A percentile compares a stretch with the other conserved stretches of the same genome.
phyloP scores from a whole-genome alignment of 805 yeast genomes.

The Candida tibetensis region DNA sequence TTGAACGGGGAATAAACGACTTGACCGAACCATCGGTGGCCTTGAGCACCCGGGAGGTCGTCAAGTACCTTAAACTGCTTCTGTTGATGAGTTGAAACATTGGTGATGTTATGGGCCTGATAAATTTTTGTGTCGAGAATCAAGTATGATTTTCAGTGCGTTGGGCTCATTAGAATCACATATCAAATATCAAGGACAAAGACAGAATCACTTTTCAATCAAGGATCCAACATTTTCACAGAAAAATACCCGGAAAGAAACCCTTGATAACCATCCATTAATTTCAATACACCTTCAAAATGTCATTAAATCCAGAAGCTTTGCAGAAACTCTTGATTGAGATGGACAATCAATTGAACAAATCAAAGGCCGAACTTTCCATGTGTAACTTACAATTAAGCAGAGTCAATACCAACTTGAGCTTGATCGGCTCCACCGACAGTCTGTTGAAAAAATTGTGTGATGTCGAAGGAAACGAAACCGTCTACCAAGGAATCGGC shows the following conservation, averaged over 20 bases:
- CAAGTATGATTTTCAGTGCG: too few species aligned
- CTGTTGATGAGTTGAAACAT: background rate
- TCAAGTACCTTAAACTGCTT: background rate
- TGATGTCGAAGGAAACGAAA: constrained; percentile 36
- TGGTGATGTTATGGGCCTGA: background rate
- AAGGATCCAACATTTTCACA: too few species aligned
- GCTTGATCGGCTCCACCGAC: constrained; percentile 54
- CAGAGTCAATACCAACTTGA: constrained; percentile 47
- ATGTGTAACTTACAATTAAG: constrained; percentile 52
- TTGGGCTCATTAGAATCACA: too few species aligned
- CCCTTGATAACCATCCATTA: background rate
- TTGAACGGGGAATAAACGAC: constrained; percentile 2
- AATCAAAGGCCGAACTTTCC: constrained; percentile 57
- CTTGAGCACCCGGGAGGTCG: background rate
- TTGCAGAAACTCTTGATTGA: constrained; percentile 57
- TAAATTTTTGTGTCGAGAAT: background rate
- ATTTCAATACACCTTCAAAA: too few species aligned
- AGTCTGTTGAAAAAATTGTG: constrained; percentile 48
- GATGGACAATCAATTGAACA: constrained; percentile 62
- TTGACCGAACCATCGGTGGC: constrained; percentile 6
- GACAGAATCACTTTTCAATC: too few species aligned
- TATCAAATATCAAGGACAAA: too few species aligned
- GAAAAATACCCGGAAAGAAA: too few species aligned
- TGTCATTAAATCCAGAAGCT: constrained; percentile 41
- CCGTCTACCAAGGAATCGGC: constrained; percentile 85